Evolutionary conservation across 2,329 filamentous ascomycete genomes (phyloP).

Genomic region (Alternaria rosae): DNA sequence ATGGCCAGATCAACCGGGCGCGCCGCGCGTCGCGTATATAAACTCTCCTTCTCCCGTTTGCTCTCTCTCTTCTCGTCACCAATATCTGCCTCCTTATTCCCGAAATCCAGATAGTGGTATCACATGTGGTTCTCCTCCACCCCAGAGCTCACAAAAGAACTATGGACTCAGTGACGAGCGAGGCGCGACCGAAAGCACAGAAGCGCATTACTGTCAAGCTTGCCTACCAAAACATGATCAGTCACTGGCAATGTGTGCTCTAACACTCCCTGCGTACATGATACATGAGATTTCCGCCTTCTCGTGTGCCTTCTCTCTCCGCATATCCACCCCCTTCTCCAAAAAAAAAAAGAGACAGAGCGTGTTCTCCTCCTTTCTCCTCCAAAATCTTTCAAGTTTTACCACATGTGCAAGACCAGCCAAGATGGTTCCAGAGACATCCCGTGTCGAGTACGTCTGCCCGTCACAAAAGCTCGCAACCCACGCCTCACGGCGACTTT

Average conservation of each 20-base stretch:
- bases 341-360: neutral
- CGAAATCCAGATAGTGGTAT: neutral
- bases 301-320: neutral
- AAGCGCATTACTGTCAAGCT: neutral
- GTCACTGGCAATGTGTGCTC: too few species aligned
- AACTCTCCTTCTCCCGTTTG: neutral
- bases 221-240: neutral
- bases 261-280: neutral
- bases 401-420: neutral
- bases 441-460: neutral
- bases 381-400: accelerated
- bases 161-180: neutral
- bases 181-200: neutral
- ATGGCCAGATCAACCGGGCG: too few species aligned
- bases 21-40: too few species aligned
- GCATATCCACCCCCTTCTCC: neutral
- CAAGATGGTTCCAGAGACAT: too few species aligned
- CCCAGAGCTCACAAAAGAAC: too few species aligned
- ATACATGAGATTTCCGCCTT: neutral
- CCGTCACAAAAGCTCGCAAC: neutral
- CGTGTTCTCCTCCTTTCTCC: neutral
- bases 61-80: neutral
- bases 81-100: accelerated
- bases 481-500: neutral
- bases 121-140: neutral